Base-by-base conservation (phyloP, 768 basidiomycete genomes). In the Vishniacozyma victoriae region DNA sequence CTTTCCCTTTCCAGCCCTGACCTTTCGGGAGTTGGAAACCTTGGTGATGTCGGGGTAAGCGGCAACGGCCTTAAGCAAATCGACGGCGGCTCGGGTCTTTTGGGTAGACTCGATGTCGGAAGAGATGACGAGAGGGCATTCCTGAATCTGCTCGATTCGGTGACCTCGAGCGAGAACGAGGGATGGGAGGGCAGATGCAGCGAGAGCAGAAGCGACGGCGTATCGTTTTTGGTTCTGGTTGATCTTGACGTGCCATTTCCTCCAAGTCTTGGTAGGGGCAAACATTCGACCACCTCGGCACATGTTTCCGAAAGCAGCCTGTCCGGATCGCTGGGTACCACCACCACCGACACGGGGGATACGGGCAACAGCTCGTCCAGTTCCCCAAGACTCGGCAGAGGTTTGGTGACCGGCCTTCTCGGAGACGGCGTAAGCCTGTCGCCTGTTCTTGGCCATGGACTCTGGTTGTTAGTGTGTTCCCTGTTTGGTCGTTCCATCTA, bases 221-320 rank as follows among this genome's bases (percentile, higher is more conserved):
- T 90, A 99, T 59, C 95, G 87, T 74, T 87, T 87, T 77, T 97
- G 92, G 81, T 92, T 93, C 80, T 91, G 87, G 84, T 92, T 92
- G 54, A 96, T 87, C 79, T 96, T 99, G 79, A 97, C 87, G 78
- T 99, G 95, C 95, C 95, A 99, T 75, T 84, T 92, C 77, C 93
- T 86, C 93, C 92, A 97, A 72, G 83, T 87, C 80, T 95, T 96
- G 77, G 93, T 97, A 15, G 95, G 95, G 23, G 93, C 93, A 76
- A 99, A 97, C 95, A 99, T 97, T 72, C 95, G 90, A 79, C 95
- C 95, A 72, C 95, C 93, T 75, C 95, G 87, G 80, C 93, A 97
- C 95, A 99, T 97, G 86, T 97, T 97, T 71, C 95, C 95, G 78
- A 97, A 97, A 25, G 95, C 95, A 73, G 89, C 95, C 85, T 93